A percentile compares a stretch with the other conserved stretches of the same genome.
These are phyloP conservation scores for Xylariaceae sp. DNA, from an alignment of 2,329 filamentous ascomycete species.

Conservation along the genomic window DNA sequence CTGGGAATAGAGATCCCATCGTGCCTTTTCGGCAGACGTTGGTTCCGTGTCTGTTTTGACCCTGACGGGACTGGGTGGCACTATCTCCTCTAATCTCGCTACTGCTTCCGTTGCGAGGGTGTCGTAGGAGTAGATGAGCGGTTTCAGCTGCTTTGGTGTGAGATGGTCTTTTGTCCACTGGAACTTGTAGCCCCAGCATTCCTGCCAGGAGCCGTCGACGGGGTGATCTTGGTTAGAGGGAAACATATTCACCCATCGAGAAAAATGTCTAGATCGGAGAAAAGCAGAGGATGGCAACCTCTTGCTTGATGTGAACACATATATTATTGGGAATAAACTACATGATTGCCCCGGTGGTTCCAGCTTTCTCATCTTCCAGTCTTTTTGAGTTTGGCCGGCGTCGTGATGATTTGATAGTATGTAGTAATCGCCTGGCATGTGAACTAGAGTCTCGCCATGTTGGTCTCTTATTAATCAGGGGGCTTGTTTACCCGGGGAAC, in stretches of 20 bases:
- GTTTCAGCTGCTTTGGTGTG: slow-evolving; percentile 52
- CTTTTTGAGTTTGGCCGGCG: too few relatives aligned
- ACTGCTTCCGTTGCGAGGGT: slow-evolving; percentile 61
- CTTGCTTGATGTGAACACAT: too few relatives aligned
- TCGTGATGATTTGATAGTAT: too few relatives aligned
- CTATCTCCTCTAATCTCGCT: slow-evolving; percentile 57
- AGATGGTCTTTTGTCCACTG: slow-evolving; percentile 63
- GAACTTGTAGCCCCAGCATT: slow-evolving; percentile 61
- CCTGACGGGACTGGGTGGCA: slow-evolving; percentile 34
- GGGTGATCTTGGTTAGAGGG: slow-evolving; percentile 1
- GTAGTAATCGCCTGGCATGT: too few relatives aligned
- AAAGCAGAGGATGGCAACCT: too few relatives aligned
- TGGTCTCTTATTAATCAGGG: too few relatives aligned
- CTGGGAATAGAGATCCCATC: slow-evolving; percentile 58
- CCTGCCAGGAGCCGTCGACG: slow-evolving; percentile 18
- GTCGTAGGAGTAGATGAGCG: slow-evolving; percentile 63
- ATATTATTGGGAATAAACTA: too few relatives aligned
- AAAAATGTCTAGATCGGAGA: neutral
- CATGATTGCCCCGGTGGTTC: too few relatives aligned
- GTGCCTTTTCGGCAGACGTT: slow-evolving; percentile 30
- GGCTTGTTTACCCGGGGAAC: too few relatives aligned
- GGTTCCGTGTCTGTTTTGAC: slow-evolving; percentile 24
- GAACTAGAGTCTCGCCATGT: too few relatives aligned
- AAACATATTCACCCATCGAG: slow-evolving; percentile 7
- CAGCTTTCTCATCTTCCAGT: too few relatives aligned